These are phyloP conservation scores for Colletotrichum eremochloae DNA, from an alignment of 2,329 filamentous ascomycete species.

Conservation along the genomic window DNA sequence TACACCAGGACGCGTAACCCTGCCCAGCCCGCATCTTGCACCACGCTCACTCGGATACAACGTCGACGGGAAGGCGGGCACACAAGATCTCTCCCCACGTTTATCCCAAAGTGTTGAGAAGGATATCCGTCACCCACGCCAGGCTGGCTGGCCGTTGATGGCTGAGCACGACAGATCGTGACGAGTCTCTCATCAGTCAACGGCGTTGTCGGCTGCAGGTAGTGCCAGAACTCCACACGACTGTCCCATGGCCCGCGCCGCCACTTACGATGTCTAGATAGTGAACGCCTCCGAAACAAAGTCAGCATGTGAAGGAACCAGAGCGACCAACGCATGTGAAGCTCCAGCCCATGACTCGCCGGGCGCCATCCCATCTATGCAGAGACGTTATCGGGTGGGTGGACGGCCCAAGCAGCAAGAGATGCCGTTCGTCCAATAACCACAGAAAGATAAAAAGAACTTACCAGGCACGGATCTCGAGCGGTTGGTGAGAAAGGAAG, in stretches of 20 bases:
- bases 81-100: background rate
- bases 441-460: background rate
- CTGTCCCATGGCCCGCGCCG: background rate
- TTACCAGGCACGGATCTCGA: constrained; percentile 18
- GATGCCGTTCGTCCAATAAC: constrained; percentile 31
- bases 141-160: background rate
- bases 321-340: constrained; percentile 7
- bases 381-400: constrained; percentile 1
- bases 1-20: background rate
- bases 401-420: constrained; percentile 21
- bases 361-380: constrained; percentile 23
- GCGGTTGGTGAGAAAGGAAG: background rate
- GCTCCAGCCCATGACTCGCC: constrained; percentile 19
- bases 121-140: background rate
- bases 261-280: background rate
- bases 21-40: too few species aligned
- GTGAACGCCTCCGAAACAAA: too few species aligned
- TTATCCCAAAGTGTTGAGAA: background rate
- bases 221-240: background rate
- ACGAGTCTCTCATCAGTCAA: background rate
- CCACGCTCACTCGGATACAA: background rate
- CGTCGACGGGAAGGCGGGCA: background rate
- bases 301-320: background rate
- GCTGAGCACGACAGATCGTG: background rate
- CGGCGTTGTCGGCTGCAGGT: background rate